Evolutionary conservation across 148 eudicot species (phyloP).

Genomic region (Amaranthus cruentus): DNA sequence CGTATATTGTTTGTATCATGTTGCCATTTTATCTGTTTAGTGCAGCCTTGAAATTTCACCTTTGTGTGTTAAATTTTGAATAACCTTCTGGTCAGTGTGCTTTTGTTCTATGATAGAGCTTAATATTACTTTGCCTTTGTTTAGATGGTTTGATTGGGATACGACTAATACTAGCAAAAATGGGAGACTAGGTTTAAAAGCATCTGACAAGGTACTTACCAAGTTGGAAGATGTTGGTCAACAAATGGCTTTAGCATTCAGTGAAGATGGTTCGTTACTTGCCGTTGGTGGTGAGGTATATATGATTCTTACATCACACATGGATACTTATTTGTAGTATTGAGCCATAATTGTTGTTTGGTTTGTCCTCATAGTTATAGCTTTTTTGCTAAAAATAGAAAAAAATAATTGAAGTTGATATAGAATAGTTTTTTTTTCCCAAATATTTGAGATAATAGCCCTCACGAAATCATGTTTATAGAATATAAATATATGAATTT

Average conservation of each 20-base stretch:
- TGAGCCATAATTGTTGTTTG: too few relatives aligned
- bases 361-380: too few relatives aligned
- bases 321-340: too few relatives aligned
- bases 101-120: background rate
- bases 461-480: too few relatives aligned
- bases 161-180: constrained; percentile 17
- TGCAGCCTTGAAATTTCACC: background rate
- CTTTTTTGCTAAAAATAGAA: too few relatives aligned
- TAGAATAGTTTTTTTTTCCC: too few relatives aligned
- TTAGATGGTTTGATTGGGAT: constrained; percentile 77
- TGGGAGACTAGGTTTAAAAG: constrained; percentile 31
- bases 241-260: constrained; percentile 69
- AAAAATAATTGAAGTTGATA: too few relatives aligned
- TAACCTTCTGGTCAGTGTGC: background rate
- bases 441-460: too few relatives aligned
- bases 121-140: background rate
- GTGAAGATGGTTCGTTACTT: constrained; percentile 61
- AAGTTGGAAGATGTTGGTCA: constrained; percentile 69
- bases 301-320: constrained; percentile 9
- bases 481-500: too few relatives aligned
- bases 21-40: background rate
- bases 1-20: too few relatives aligned
- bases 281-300: constrained; percentile 86
- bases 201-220: constrained; percentile 51
- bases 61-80: background rate